Evolutionary conservation across 345 rosid genomes (phyloP).

Genomic region (Ceriops zippeliana): DNA sequence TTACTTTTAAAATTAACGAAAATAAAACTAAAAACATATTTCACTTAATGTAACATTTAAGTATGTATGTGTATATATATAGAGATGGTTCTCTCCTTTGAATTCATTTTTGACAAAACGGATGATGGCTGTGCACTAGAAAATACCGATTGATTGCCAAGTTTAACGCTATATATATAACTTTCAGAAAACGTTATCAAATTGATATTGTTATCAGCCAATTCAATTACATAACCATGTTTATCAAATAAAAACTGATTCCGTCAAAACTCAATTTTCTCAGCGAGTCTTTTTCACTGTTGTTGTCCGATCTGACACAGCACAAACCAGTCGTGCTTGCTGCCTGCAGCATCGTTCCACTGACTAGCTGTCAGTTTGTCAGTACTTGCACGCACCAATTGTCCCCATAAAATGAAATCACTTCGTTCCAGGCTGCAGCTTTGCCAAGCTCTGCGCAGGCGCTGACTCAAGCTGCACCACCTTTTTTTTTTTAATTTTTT

Average conservation of each 20-base stretch:
- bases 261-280: not conserved
- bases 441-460: too few species aligned
- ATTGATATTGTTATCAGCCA: not conserved
- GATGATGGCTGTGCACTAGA: too few species aligned
- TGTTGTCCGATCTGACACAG: not conserved
- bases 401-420: conserved; percentile 1
- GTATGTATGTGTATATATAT: too few species aligned
- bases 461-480: too few species aligned
- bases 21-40: too few species aligned
- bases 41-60: too few species aligned
- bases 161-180: not conserved
- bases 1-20: too few species aligned
- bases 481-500: too few species aligned
- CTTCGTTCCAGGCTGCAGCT: not conserved
- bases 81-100: too few species aligned
- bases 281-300: not conserved
- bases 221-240: not conserved
- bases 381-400: not conserved
- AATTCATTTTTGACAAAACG: too few species aligned
- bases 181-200: not conserved
- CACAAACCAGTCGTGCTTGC: not conserved
- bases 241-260: not conserved
- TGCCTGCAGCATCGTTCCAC: conserved; percentile 16
- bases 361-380: conserved; percentile 10
- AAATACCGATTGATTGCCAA: too few species aligned